phyloP scores from a whole-genome alignment of 2,329 filamentous ascomycete species.

The Aspergillus hiratsukae region DNA sequence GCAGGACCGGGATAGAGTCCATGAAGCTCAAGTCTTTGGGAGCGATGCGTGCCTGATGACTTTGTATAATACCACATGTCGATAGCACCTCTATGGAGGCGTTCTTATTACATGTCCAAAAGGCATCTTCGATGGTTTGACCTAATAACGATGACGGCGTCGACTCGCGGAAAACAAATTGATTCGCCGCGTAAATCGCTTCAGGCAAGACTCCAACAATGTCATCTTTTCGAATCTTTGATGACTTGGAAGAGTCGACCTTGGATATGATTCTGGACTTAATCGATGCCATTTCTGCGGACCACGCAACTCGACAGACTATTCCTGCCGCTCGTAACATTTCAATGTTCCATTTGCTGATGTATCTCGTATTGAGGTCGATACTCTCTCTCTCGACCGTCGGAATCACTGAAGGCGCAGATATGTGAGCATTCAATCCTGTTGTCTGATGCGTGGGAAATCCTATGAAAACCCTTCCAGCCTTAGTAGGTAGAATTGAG shows the following conservation, averaged over 20 bases:
- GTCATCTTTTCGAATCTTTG: slow-evolving; percentile 59
- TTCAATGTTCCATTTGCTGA: slow-evolving; percentile 92
- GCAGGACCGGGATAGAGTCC: slow-evolving; percentile 80
- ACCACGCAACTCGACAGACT: slow-evolving; percentile 80
- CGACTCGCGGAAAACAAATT: slow-evolving; percentile 84
- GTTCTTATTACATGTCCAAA: slow-evolving; percentile 86
- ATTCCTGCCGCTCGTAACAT: slow-evolving; percentile 89
- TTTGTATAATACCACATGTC: slow-evolving; percentile 80
- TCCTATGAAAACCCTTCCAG: slow-evolving; percentile 91
- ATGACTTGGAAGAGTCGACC: slow-evolving; percentile 26
- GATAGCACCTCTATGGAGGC: slow-evolving; percentile 84
- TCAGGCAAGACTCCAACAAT: slow-evolving; percentile 68
- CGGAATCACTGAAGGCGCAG: slow-evolving; percentile 91
- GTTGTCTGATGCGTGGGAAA: slow-evolving; percentile 98
- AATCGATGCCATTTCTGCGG: slow-evolving; percentile 78
- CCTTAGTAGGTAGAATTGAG: slow-evolving; percentile 82
- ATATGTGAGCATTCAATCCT: slow-evolving; percentile 87
- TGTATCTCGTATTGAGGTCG: slow-evolving; percentile 91
- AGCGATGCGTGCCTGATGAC: slow-evolving; percentile 72
- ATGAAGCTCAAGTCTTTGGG: slow-evolving; percentile 72
- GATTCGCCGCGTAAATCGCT: slow-evolving; percentile 76
- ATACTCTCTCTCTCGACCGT: slow-evolving; percentile 97
- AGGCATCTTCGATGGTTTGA: slow-evolving; percentile 85
- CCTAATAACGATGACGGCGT: slow-evolving; percentile 82
- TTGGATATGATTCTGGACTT: slow-evolving; percentile 53